These are phyloP conservation scores for Lactarius hatsudake DNA, from an alignment of 768 basidiomycete genomes.

Conservation along the genomic window DNA sequence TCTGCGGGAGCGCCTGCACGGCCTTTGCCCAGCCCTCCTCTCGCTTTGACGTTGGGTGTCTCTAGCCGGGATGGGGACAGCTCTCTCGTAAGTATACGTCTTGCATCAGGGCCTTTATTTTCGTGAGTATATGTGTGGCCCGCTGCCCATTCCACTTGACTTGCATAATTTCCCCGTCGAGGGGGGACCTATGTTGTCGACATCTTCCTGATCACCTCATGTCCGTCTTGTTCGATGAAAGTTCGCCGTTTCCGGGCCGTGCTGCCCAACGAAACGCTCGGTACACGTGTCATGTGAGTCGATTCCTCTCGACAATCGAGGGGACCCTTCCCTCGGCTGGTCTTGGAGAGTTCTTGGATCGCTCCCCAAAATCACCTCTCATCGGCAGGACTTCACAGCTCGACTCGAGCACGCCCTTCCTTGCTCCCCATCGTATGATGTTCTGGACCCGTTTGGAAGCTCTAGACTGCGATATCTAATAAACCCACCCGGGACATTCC, in stretches of 20 bases:
- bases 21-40: background rate
- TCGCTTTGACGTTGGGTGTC: background rate
- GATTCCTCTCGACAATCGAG: constrained; percentile 3
- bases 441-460: background rate
- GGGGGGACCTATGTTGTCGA: background rate
- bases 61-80: constrained; percentile 5
- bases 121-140: background rate
- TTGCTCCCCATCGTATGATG: constrained; percentile 14
- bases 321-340: constrained; percentile 12
- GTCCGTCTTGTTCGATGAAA: constrained; percentile 17
- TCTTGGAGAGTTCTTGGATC: constrained; percentile 5
- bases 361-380: background rate
- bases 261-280: constrained; percentile 1
- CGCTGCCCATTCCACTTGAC: background rate
- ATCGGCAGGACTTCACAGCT: background rate
- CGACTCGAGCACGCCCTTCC: background rate
- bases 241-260: constrained; percentile 4
- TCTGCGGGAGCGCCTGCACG: background rate
- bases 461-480: background rate
- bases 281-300: constrained; percentile 9
- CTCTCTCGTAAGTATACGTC: constrained; percentile 6
- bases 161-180: background rate
- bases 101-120: constrained; percentile 3
- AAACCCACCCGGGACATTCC: constrained; percentile 4
- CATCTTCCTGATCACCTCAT: constrained; percentile 18